Conservation (phyloP, 345 rosid species). For the Rhodamnia rubescens region DNA sequence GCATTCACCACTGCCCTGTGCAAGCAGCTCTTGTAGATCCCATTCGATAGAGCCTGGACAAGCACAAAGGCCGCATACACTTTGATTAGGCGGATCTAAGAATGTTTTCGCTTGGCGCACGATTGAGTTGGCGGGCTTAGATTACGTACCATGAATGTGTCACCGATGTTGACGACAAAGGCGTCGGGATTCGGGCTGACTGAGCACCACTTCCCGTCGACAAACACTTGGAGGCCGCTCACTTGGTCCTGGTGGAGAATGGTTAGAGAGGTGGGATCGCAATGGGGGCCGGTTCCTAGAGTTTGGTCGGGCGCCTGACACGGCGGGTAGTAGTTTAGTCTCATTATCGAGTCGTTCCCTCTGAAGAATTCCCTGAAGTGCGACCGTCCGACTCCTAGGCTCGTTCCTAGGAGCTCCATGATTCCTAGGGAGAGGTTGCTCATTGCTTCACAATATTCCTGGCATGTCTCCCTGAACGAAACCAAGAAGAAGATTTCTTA, state of each 20-base stretch:
- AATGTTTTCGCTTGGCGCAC: neutral
- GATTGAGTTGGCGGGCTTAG: neutral
- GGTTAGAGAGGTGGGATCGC: conserved; percentile 66
- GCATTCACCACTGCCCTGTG: conserved; percentile 43
- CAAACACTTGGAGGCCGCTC: conserved; percentile 56
- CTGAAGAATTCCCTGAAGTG: conserved; percentile 37
- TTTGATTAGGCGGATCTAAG: neutral
- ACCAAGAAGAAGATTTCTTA: neutral
- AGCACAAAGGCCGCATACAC: neutral
- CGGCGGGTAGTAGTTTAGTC: conserved; percentile 53
- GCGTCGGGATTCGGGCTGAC: conserved; percentile 32
- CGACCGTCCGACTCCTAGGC: conserved; percentile 33
- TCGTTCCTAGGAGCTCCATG: conserved; percentile 47
- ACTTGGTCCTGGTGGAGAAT: conserved; percentile 69
- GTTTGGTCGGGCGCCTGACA: conserved; percentile 50
- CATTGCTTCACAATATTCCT: conserved; percentile 48
- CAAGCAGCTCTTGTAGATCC: conserved; percentile 33
- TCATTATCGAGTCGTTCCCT: conserved; percentile 56
- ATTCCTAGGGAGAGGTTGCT: conserved; percentile 29
- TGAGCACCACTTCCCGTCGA: conserved; percentile 41
- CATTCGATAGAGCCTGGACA: conserved; percentile 34
- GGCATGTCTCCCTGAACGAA: conserved; percentile 29
- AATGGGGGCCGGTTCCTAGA: conserved; percentile 65
- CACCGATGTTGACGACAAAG: conserved; percentile 68
- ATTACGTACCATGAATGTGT: conserved; percentile 52